Base-by-base conservation (phyloP, 202 grass and related monocot species). In the Eragrostis tef region DNA sequence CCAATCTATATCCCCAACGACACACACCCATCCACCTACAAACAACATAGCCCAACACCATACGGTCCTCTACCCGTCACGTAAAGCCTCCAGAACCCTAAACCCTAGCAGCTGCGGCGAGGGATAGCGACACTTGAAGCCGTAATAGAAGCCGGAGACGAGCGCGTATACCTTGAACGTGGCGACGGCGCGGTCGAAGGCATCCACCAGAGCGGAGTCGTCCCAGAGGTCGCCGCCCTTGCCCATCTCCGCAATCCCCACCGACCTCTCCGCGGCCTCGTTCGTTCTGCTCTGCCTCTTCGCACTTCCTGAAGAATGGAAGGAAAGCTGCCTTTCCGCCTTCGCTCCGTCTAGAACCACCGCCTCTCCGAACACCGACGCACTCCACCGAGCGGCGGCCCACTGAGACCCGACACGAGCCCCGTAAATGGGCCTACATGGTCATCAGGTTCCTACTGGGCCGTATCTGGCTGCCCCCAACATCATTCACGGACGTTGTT, bases 211-310 rank as follows among this genome's bases (percentile, higher is more conserved):
- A 64, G 87, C 87, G 5, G 91, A 94, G 70, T 97, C 91, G 51
- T 92, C 86, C 94, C 94, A 97, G 16, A 90, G 91, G 13, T 94
- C 94, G n/a, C 63, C 70, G 43, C 57, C 91, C 77, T 90, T 92
- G 48, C 86, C 94, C 94, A 97, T 97, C 78, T 20, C 75, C 39
- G 41, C 21, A 43, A 13, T 29, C 25, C 8, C 8, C 54, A 31
- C 61, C 9, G 47, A n/a, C 66, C 29, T 3, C 24, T 34, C 19
- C 21, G 43, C 75, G 75, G 61, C 58, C n/a, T 21, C 63, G 65
- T 27, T 43, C 39, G 13, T 43, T 7, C 31, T 17, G 6, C 9
- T 22, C 75, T n/a, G n/a, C n/a, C n/a, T n/a, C n/a, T n/a, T 12
- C 64, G 45, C 80, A 48, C 49, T 63, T 60, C 20, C 62, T 51